Evolutionary conservation across 495 filamentous ascomycete genomes (phyloP), one percentile per base, ranked within the genome.

Genomic region (Endocarpon pusillum): DNA sequence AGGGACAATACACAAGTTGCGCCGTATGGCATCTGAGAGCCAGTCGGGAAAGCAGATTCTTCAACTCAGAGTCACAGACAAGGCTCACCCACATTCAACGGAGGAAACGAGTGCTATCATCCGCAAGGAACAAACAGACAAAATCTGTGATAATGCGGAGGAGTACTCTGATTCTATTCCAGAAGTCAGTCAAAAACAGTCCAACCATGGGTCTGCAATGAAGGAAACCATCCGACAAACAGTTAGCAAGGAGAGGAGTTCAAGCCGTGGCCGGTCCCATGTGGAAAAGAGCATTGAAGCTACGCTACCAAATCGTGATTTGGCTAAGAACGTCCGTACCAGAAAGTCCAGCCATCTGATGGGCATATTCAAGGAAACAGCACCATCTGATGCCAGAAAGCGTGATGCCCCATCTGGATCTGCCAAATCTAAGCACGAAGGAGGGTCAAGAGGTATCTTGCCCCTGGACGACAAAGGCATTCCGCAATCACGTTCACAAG

Each of bases 341-440:
- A 74, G 89, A 38, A 97, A 97, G 58, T 77, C 87, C 29, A 93
- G 83, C 49, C 86, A 97, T 52, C 82, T 80, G 46, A 54, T 97
- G 29, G 73, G 89, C 3, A 66, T 94, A 33, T 97, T 97, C 64
- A 89, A 83, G 51, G 83, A 94, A 47, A 89, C 85, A 38, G 77
- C 82, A 17, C 58, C 57, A 8, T 64, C 59, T 9, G 55, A 65
- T 14, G 68, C 69, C 27, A 52, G 59, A 18, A n/a, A n/a, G n/a
- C n/a, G n/a, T n/a, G n/a, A n/a, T n/a, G n/a, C n/a, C n/a, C n/a
- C n/a, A n/a, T n/a, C n/a, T n/a, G n/a, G n/a, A n/a, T n/a, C n/a
- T n/a, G n/a, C n/a, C n/a, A n/a, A n/a, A n/a, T n/a, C n/a, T n/a
- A n/a, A n/a, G n/a, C n/a, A n/a, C n/a, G n/a, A n/a, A n/a, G n/a